These are phyloP conservation scores for Quambalaria eucalypti DNA, from an alignment of 1,284 basidiomycete species.

Conservation along the genomic window DNA sequence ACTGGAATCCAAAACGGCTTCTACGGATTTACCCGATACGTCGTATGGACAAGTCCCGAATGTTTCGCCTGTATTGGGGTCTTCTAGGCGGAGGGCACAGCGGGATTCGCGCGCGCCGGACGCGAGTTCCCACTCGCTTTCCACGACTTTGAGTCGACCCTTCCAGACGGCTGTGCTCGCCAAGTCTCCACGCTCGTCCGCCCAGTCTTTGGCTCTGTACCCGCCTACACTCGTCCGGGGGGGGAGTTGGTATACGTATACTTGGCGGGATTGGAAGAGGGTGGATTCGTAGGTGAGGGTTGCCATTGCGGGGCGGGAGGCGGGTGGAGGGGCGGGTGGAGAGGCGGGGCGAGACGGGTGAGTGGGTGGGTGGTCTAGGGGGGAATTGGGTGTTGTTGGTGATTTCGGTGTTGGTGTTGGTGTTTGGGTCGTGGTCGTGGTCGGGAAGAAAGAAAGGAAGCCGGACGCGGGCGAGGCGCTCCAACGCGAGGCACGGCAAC, in stretches of 20 bases:
- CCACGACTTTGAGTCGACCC: conserved; percentile 73
- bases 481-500: no score
- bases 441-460: neutral
- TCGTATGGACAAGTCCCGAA: conserved; percentile 74
- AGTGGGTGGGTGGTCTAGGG: no score
- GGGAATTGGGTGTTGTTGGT: no score
- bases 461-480: no score
- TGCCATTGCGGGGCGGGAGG: no score
- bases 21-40: conserved; percentile 67
- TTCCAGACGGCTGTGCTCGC: conserved; percentile 60
- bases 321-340: neutral
- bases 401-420: no score
- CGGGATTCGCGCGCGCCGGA: neutral
- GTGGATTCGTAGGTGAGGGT: neutral
- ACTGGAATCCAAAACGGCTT: conserved; percentile 89
- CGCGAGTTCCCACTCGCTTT: conserved; percentile 49
- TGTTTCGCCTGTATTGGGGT: conserved; percentile 50
- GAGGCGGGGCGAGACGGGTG: no score
- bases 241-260: conserved; percentile 48
- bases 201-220: conserved; percentile 50
- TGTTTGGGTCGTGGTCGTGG: no score
- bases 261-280: neutral
- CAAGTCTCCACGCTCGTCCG: conserved; percentile 57
- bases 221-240: conserved; percentile 59
- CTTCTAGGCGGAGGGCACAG: neutral